Evolutionary conservation across 2,329 filamentous ascomycete species (phyloP).

Genomic region (Cercospora sp.): DNA sequence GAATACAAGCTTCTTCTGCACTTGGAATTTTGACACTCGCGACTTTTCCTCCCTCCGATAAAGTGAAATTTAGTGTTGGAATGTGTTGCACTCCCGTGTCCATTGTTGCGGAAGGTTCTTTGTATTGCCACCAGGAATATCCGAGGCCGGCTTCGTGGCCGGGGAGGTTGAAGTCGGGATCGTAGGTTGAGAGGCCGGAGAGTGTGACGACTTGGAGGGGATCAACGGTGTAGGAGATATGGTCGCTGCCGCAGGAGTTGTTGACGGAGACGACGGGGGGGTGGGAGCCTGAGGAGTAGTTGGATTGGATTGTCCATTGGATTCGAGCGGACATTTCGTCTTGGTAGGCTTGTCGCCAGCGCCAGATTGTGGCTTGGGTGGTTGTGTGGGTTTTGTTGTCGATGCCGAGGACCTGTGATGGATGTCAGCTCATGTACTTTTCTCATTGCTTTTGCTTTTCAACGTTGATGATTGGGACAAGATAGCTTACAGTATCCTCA

Average conservation of each 20-base stretch:
- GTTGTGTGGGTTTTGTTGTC: conserved; percentile 41
- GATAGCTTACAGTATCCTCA: not conserved
- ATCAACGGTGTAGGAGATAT: conserved; percentile 8
- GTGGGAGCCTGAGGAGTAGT: conserved; percentile 8
- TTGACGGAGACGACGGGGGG: conserved; percentile 13
- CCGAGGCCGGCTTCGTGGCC: not conserved
- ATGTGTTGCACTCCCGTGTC: not conserved
- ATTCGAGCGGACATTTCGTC: conserved; percentile 49
- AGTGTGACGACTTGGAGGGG: conserved; percentile 3
- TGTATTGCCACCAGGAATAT: conserved; percentile 20
- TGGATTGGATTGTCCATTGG: conserved; percentile 40
- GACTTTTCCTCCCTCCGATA: not conserved
- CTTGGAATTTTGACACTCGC: not conserved
- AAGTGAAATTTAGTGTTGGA: not conserved
- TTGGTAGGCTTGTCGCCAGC: conserved; percentile 47
- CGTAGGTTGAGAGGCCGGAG: conserved; percentile 2
- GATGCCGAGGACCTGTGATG: conserved; percentile 24
- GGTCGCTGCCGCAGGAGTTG: not conserved
- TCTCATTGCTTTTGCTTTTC: too few species aligned
- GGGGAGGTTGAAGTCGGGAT: not conserved
- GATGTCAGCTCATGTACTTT: too few species aligned
- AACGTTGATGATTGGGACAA: too few species aligned
- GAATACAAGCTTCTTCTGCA: conserved; percentile 3
- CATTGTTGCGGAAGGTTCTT: conserved; percentile 8
- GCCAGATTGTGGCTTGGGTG: conserved; percentile 50